Conservation (phyloP, 345 rosid genomes). For the Eucalyptus fibrosa region DNA sequence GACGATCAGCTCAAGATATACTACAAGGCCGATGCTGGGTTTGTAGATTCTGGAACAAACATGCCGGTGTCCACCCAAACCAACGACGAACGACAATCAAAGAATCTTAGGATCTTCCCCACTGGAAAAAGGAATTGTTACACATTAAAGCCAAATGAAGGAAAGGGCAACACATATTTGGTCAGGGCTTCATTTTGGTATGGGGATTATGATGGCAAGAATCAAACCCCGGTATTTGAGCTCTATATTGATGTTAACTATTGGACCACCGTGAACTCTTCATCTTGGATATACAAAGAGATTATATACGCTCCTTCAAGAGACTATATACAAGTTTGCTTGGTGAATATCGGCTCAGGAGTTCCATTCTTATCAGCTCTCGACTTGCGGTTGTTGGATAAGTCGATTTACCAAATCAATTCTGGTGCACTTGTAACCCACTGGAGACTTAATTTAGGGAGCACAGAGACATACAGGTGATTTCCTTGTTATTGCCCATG, state of each 20-base stretch:
- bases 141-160: neutral
- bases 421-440: neutral
- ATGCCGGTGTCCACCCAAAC: neutral
- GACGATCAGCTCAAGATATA: neutral
- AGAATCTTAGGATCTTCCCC: constrained; percentile 9
- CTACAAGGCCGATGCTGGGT: constrained; percentile 1
- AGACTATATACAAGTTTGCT: constrained; percentile 20
- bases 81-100: neutral
- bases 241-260: constrained; percentile 35
- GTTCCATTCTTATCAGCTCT: constrained; percentile 41
- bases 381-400: constrained; percentile 9
- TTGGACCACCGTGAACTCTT: constrained; percentile 16
- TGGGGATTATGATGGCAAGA: constrained; percentile 32
- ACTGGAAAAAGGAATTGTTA: constrained; percentile 20
- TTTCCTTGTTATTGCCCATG: neutral
- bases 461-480: neutral
- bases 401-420: neutral
- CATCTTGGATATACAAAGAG: neutral
- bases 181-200: constrained; percentile 39
- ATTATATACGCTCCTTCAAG: constrained; percentile 14
- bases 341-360: constrained; percentile 30
- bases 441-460: neutral
- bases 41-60: neutral
- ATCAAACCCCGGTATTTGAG: constrained; percentile 20
- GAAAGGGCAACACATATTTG: constrained; percentile 10